These are phyloP conservation scores for Daldinia eschscholtzii DNA, from an alignment of 2,329 filamentous ascomycete genomes.

Conservation along the genomic window DNA sequence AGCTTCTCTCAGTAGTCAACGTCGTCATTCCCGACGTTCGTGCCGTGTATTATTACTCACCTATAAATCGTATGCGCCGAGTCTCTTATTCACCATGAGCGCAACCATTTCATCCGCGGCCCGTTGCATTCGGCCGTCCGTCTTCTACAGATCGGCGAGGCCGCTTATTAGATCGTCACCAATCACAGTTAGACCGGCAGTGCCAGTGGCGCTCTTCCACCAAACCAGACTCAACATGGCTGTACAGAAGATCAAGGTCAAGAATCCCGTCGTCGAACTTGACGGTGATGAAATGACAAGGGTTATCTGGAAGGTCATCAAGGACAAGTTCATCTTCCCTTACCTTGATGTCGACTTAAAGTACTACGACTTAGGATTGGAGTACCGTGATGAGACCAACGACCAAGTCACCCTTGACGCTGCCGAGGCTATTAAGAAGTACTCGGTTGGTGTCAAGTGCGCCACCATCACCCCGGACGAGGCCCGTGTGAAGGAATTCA, in stretches of 20 bases:
- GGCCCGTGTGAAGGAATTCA: slow-evolving; percentile 95
- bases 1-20: slow-evolving; percentile 16
- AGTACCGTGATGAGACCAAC: slow-evolving; percentile 95
- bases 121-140: slow-evolving; percentile 49
- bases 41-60: slow-evolving; percentile 26
- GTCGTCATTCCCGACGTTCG: slow-evolving; percentile 5
- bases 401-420: slow-evolving; percentile 96
- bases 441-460: slow-evolving; percentile 98
- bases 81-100: slow-evolving; percentile 48
- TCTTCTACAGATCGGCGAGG: slow-evolving; percentile 48
- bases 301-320: slow-evolving; percentile 99
- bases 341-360: slow-evolving; percentile 98
- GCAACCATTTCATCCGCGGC: slow-evolving; percentile 46
- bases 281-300: slow-evolving; percentile 97
- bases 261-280: slow-evolving; percentile 98
- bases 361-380: slow-evolving; percentile 94
- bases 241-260: slow-evolving; percentile 96
- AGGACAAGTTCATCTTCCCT: slow-evolving; percentile 97
- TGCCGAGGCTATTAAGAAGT: slow-evolving; percentile 98
- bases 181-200: slow-evolving; percentile 45
- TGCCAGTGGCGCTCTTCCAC: slow-evolving; percentile 53
- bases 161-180: slow-evolving; percentile 49
- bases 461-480: slow-evolving; percentile 99
- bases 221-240: slow-evolving; percentile 66
- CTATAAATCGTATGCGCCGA: slow-evolving; percentile 30